Percentiles rank a stretch among this genome's conserved stretches.
These are phyloP conservation scores for Exophiala oligosperma DNA, from an alignment of 2,329 filamentous ascomycete genomes.

Conservation along the genomic window DNA sequence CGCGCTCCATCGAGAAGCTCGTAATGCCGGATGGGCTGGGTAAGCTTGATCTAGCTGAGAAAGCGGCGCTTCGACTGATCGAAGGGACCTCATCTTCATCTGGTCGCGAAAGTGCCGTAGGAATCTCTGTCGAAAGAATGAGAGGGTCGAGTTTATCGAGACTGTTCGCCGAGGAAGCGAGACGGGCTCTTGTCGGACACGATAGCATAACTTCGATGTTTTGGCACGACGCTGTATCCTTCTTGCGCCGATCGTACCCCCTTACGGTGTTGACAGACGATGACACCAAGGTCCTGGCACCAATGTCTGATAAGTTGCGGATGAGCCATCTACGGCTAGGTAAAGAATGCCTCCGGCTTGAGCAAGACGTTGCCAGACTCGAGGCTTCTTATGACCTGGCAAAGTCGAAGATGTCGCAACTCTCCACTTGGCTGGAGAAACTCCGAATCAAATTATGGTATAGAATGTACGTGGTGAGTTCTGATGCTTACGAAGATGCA, in stretches of 20 bases:
- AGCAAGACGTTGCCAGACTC: constrained; percentile 21
- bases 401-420: constrained; percentile 42
- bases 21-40: constrained; percentile 1
- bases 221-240: constrained; percentile 80
- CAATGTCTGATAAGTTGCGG: constrained; percentile 70
- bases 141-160: constrained; percentile 9
- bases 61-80: constrained; percentile 24
- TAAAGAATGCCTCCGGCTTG: constrained; percentile 15
- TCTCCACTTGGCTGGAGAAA: constrained; percentile 71
- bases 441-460: constrained; percentile 99
- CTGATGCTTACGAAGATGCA: constrained; percentile 82
- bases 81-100: constrained; percentile 2
- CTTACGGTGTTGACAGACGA: constrained; percentile 55
- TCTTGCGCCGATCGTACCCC: constrained; percentile 63
- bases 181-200: constrained; percentile 18
- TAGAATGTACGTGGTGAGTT: constrained; percentile 88
- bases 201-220: constrained; percentile 25
- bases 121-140: not conserved
- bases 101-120: not conserved
- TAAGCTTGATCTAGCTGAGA: constrained; percentile 18
- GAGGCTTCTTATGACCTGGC: constrained; percentile 9
- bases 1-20: too few species aligned
- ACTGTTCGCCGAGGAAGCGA: constrained; percentile 18
- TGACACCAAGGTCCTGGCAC: constrained; percentile 71
- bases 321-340: constrained; percentile 63